Conservation (phyloP, 2,329 filamentous ascomycete species). For the Ascochyta rabiei region DNA sequence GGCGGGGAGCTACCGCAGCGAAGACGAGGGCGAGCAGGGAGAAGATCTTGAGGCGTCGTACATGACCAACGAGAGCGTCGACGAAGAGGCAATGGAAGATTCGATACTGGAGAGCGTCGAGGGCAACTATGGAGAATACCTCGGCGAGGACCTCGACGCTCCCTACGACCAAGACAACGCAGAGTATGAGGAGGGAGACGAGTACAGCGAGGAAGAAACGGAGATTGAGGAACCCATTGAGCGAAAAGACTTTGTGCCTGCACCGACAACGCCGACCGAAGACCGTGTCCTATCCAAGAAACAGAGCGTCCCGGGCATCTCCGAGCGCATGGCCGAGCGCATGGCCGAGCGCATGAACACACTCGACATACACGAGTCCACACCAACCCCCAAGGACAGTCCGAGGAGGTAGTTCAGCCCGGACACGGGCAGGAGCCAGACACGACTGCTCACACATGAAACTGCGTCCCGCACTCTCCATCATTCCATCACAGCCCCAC, state of each 20-base stretch:
- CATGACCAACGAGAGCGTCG: conserved; percentile 59
- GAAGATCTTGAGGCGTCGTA: conserved; percentile 63
- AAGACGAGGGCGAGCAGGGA: conserved; percentile 56
- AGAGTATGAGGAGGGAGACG: conserved; percentile 30
- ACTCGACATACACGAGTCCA: conserved; percentile 27
- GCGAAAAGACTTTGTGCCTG: neutral
- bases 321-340: conserved; percentile 19
- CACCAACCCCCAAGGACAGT: conserved; percentile 28
- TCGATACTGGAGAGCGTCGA: conserved; percentile 60
- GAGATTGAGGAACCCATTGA: conserved; percentile 18
- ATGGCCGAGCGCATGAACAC: conserved; percentile 17
- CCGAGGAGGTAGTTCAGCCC: conserved; percentile 15
- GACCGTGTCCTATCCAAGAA: neutral
- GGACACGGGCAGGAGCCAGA: neutral
- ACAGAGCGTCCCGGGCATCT: conserved; percentile 3
- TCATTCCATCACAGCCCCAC: neutral
- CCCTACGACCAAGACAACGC: conserved; percentile 27
- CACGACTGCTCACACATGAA: neutral
- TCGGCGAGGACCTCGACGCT: conserved; percentile 22
- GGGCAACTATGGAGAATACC: conserved; percentile 31
- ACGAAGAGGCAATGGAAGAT: conserved; percentile 53
- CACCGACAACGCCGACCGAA: conserved; percentile 18
- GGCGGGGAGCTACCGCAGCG: conserved; percentile 51
- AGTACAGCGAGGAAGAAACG: conserved; percentile 33
- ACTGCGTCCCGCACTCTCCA: neutral